Percentiles rank a stretch among this genome's conserved stretches.
These are phyloP conservation scores for Tetracladium marchalianum DNA, from an alignment of 495 filamentous ascomycete genomes.

Conservation along the genomic window DNA sequence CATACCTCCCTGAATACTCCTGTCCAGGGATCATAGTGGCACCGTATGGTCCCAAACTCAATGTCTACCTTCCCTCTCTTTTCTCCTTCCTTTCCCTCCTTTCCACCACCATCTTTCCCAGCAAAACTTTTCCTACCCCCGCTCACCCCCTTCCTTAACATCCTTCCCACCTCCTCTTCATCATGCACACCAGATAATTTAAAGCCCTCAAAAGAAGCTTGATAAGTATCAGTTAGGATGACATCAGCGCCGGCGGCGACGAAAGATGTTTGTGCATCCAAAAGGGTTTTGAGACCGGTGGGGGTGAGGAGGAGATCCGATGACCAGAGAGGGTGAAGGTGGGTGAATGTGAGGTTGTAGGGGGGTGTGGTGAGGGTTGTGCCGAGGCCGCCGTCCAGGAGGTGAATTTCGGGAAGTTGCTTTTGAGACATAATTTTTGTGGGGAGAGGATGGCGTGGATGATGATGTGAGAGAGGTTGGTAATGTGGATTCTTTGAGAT, in stretches of 20 bases:
- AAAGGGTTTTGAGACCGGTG: slow-evolving; percentile 34
- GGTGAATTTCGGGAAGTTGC: slow-evolving; percentile 20
- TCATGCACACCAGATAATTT: background rate
- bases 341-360: slow-evolving; percentile 36
- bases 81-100: background rate
- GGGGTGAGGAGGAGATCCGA: slow-evolving; percentile 45
- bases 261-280: slow-evolving; percentile 44
- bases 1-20: slow-evolving; percentile 55
- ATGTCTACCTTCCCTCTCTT: slow-evolving; percentile 23
- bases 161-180: slow-evolving; percentile 11
- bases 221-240: slow-evolving; percentile 55
- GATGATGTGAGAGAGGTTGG: no score
- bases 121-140: slow-evolving; percentile 3
- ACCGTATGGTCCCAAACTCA: slow-evolving; percentile 55
- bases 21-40: slow-evolving; percentile 51
- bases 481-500: no score
- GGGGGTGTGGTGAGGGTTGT: slow-evolving; percentile 48
- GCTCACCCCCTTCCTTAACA: slow-evolving; percentile 3
- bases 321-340: slow-evolving; percentile 53
- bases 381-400: slow-evolving; percentile 59
- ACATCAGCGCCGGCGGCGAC: slow-evolving; percentile 44
- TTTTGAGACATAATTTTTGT: no score
- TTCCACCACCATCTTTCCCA: background rate
- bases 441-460: no score
- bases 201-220: slow-evolving; percentile 47